Evolutionary conservation across 2,329 filamentous ascomycete genomes (phyloP).

Genomic region (Ceratocystis cubensis): DNA sequence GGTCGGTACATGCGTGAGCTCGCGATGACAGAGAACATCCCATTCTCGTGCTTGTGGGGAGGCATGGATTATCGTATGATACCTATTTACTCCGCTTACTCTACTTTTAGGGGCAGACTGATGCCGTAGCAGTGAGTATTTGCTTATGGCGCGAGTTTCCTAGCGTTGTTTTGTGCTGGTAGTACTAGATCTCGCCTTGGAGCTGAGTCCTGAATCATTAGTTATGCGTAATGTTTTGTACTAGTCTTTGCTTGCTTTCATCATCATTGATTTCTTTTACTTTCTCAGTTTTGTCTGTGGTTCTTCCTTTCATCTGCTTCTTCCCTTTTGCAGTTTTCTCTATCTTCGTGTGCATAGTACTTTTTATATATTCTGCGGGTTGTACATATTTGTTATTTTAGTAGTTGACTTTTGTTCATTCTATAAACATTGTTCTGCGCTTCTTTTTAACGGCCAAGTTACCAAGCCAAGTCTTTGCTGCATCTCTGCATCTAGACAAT

Average conservation of each 20-base stretch:
- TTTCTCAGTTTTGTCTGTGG: neutral
- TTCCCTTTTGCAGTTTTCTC: too few relatives aligned
- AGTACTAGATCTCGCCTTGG: neutral
- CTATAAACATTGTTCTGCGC: slow-evolving; percentile 8
- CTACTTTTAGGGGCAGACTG: too few relatives aligned
- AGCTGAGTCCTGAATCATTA: neutral
- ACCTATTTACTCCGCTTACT: neutral
- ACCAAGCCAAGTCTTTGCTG: neutral
- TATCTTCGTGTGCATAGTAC: too few relatives aligned
- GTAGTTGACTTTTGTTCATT: neutral
- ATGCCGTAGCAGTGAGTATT: neutral
- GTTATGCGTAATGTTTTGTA: too few relatives aligned
- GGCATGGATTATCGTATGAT: neutral
- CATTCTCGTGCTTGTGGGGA: neutral
- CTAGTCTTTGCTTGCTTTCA: too few relatives aligned
- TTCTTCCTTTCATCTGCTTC: neutral
- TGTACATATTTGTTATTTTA: neutral
- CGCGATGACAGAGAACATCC: neutral
- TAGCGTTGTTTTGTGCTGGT: neutral
- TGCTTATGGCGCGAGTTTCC: neutral
- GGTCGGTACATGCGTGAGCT: slow-evolving; percentile 5
- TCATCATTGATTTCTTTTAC: neutral
- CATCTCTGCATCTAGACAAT: neutral
- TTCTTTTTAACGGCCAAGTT: neutral
- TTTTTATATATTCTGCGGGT: neutral